phyloP scores from a whole-genome alignment of 2,329 filamentous ascomycete species.

The Shiraia bambusicola region DNA sequence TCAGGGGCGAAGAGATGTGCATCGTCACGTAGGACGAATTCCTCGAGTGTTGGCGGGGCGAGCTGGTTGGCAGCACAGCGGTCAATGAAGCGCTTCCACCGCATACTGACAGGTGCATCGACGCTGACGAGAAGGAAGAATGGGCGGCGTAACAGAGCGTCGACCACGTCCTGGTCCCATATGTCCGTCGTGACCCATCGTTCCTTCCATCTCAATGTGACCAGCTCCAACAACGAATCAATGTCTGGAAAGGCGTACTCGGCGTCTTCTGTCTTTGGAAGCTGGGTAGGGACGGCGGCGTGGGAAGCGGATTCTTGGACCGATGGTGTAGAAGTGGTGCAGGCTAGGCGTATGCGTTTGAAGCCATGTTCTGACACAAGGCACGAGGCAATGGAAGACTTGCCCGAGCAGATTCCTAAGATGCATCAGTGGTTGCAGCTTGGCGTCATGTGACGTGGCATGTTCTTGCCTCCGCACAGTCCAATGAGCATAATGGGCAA shows the following conservation, averaged over 20 bases:
- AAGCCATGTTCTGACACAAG: slow-evolving; percentile 84
- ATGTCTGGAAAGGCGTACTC: slow-evolving; percentile 51
- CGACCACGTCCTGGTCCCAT: slow-evolving; percentile 69
- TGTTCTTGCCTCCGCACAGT: slow-evolving; percentile 56
- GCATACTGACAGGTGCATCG: slow-evolving; percentile 81
- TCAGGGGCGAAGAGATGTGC: slow-evolving; percentile 68
- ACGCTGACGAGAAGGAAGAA: slow-evolving; percentile 93
- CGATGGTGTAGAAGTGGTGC: slow-evolving; percentile 38
- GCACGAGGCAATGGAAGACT: slow-evolving; percentile 85
- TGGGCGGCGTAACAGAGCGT: slow-evolving; percentile 74
- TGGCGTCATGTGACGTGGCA: not conserved
- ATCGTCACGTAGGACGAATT: slow-evolving; percentile 68
- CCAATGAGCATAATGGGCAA: slow-evolving; percentile 66
- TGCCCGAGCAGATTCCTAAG: slow-evolving; percentile 87
- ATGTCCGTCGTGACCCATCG: slow-evolving; percentile 87
- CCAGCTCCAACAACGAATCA: slow-evolving; percentile 75
- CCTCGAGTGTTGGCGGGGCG: slow-evolving; percentile 56
- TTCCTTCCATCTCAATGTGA: slow-evolving; percentile 79
- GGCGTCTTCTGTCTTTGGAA: slow-evolving; percentile 20
- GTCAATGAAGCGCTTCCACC: slow-evolving; percentile 76
- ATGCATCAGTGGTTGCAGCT: slow-evolving; percentile 14
- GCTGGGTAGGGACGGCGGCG: slow-evolving; percentile 33
- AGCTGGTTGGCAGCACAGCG: slow-evolving; percentile 54
- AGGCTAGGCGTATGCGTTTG: slow-evolving; percentile 65
- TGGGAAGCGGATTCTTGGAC: slow-evolving; percentile 48